Evolutionary conservation across 805 yeast species (phyloP), one percentile per base, ranked within the genome.

Genomic region (Ogataea neopini): DNA sequence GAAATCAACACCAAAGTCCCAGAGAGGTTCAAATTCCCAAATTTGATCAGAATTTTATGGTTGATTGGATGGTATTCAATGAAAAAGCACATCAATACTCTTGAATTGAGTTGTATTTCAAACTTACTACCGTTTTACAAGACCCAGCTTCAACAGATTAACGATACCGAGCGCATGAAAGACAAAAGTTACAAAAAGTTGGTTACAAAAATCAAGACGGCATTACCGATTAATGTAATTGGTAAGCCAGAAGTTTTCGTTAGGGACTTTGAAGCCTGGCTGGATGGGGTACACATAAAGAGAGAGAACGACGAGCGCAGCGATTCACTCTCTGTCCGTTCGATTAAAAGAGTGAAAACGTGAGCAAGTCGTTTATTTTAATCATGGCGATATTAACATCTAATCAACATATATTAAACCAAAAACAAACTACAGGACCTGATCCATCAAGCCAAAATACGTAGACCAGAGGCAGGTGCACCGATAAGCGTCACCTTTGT

Each of bases 391-490:
- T 35, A 11, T 10, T 22, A 6, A 6, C 25, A 22, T 6, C 8
- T 6, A 22, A 8, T 8, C 5, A 29, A 19, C n/a, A 38, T 20
- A 33, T 25, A 11, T 18, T 19, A 35, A 19, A 20, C 25, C 25
- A 35, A 19, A 11, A 25, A 43, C 35, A 43, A 43, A 45, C 25
- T n/a, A n/a, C 25, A 22, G 25, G 25, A 39, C 43, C 25, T 40
- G 30, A 40, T 36, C 34, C 20, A 34, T 42, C 46, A 62, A 22
- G 57, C 61, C 47, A 63, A 48, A 17, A 79, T 75, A 53, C 95
- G 82, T 61, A 92, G 76, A 18, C 98, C 98, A 10, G 96, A 85
- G 9, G 96, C 94, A 15, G 94, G 88, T 13, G 92, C 89, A 15
- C 99, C 99, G 54, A 94, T 81, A 45, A 76, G 72, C 3, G 97